Evolutionary conservation across 345 rosid genomes (phyloP).

Genomic region (Trapa bicornis): DNA sequence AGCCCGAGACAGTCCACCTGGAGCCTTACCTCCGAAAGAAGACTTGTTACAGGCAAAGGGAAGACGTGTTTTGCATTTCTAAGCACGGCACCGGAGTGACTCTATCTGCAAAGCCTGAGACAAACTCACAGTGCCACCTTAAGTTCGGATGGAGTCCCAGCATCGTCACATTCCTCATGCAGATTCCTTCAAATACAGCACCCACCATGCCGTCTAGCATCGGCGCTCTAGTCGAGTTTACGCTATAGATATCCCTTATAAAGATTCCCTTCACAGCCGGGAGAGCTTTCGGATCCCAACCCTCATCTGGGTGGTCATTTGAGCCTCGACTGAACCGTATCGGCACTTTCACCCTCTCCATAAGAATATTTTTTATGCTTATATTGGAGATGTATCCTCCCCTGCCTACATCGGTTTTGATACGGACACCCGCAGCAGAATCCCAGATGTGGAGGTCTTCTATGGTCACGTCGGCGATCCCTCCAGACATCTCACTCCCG

Average conservation of each 20-base stretch:
- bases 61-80: slow-evolving; percentile 35
- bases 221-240: slow-evolving; percentile 73
- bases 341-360: slow-evolving; percentile 82
- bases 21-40: not conserved
- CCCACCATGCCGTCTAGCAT: slow-evolving; percentile 56
- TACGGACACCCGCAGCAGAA: slow-evolving; percentile 80
- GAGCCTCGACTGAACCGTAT: slow-evolving; percentile 81
- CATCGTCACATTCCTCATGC: slow-evolving; percentile 63
- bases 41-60: slow-evolving; percentile 13
- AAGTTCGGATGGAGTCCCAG: slow-evolving; percentile 34
- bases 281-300: slow-evolving; percentile 76
- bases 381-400: slow-evolving; percentile 78
- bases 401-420: slow-evolving; percentile 83
- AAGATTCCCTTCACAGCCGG: slow-evolving; percentile 62
- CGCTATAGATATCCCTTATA: slow-evolving; percentile 46
- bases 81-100: slow-evolving; percentile 61
- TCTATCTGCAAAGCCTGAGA: slow-evolving; percentile 49
- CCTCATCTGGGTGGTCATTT: slow-evolving; percentile 75
- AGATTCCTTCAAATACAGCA: slow-evolving; percentile 49
- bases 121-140: slow-evolving; percentile 71
- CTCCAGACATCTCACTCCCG: slow-evolving; percentile 99
- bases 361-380: slow-evolving; percentile 40
- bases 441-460: slow-evolving; percentile 79
- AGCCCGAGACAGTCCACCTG: not conserved
- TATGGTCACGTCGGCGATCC: slow-evolving; percentile 49